Conservation (phyloP, 495 filamentous ascomycete genomes). For the Neurospora sp. region DNA sequence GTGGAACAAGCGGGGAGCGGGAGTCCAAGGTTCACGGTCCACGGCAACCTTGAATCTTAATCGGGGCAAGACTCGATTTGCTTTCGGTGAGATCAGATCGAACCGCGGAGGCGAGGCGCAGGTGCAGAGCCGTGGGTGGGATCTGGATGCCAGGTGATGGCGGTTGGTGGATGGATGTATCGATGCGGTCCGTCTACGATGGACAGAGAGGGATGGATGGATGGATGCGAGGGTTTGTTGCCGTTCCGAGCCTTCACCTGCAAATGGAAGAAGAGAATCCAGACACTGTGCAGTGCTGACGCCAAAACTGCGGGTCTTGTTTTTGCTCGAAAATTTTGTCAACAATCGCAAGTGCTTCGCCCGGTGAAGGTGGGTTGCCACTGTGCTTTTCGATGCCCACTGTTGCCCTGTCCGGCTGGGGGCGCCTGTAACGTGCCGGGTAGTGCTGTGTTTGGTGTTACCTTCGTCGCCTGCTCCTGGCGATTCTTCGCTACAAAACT, state of each 20-base stretch:
- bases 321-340: conserved; percentile 22
- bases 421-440: neutral
- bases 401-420: neutral
- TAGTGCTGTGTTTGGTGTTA: neutral
- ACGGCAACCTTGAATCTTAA: neutral
- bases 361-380: neutral
- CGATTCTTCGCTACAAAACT: neutral
- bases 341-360: conserved; percentile 20
- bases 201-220: neutral
- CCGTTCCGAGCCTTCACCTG: neutral
- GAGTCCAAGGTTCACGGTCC: conserved; percentile 17
- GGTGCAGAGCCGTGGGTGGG: neutral
- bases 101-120: neutral
- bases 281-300: neutral
- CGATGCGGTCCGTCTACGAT: neutral
- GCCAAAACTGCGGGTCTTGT: neutral
- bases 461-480: neutral
- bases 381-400: neutral
- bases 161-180: neutral
- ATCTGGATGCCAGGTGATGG: neutral
- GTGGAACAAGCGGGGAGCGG: conserved; percentile 25
- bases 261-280: neutral
- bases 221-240: neutral
- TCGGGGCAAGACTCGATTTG: neutral
- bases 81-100: neutral